A percentile compares a stretch with the other conserved stretches of the same genome.
phyloP scores from a whole-genome alignment of 139 green algal species.

The Parachlorella kessleri region DNA sequence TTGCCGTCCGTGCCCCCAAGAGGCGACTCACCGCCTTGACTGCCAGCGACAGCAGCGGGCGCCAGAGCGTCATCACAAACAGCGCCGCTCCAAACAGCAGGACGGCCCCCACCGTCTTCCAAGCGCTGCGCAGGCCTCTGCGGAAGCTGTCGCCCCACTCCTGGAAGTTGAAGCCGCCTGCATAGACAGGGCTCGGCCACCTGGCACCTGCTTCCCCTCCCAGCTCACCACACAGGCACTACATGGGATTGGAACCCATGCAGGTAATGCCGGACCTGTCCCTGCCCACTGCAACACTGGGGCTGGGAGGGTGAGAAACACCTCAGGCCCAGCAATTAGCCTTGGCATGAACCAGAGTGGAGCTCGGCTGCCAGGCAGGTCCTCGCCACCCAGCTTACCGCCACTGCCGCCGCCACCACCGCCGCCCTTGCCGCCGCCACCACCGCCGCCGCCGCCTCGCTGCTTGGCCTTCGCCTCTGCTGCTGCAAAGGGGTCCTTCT shows the following conservation, averaged over 20 bases:
- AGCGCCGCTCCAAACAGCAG: slow-evolving; percentile 28
- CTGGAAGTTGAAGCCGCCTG: slow-evolving; percentile 21
- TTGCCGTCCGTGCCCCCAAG: too few species aligned
- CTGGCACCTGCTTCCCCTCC: too few species aligned
- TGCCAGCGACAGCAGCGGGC: slow-evolving; percentile 18
- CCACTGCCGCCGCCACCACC: not conserved
- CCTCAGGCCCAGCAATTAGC: too few species aligned
- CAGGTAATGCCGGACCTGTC: too few species aligned
- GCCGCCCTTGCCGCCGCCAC: slow-evolving; percentile 12
- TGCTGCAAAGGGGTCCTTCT: slow-evolving; percentile 41
- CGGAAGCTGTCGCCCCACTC: slow-evolving; percentile 30
- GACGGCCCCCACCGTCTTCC: slow-evolving; percentile 24
- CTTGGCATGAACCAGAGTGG: too few species aligned
- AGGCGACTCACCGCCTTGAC: slow-evolving; percentile 9
- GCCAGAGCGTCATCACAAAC: slow-evolving; percentile 15
- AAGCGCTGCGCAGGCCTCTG: not conserved
- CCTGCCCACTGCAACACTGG: too few species aligned
- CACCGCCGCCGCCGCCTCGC: slow-evolving; percentile 20
- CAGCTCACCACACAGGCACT: too few species aligned
- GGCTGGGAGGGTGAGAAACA: too few species aligned
- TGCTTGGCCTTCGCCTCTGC: slow-evolving; percentile 31
- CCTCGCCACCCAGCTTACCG: too few species aligned
- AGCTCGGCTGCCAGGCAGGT: not conserved
- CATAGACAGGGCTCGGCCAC: too few species aligned
- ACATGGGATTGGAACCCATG: too few species aligned